Evolutionary conservation across 352 stramenopile species (phyloP).

Genomic region (Phytophthora macrochlamydospora): DNA sequence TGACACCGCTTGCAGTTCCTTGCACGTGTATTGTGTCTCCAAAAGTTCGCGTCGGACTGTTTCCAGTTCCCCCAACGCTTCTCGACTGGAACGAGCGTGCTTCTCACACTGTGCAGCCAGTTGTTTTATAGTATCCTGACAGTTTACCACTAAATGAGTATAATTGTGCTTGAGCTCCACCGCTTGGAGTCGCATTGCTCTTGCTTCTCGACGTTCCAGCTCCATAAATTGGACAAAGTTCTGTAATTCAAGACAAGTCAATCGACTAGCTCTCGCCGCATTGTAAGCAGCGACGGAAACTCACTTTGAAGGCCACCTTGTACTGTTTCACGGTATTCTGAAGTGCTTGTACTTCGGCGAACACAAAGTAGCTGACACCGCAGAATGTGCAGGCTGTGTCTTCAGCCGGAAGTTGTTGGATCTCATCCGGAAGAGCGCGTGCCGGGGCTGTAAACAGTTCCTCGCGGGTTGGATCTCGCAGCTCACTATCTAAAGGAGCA

Average conservation of each 20-base stretch:
- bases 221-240: slow-evolving; percentile 75
- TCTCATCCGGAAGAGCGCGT: slow-evolving; percentile 62
- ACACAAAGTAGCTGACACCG: slow-evolving; percentile 87
- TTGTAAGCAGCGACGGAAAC: slow-evolving; percentile 1
- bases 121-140: slow-evolving; percentile 20
- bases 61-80: slow-evolving; percentile 25
- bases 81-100: slow-evolving; percentile 4
- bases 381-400: slow-evolving; percentile 88
- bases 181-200: slow-evolving; percentile 47
- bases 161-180: slow-evolving; percentile 43
- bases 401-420: slow-evolving; percentile 66
- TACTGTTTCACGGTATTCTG: slow-evolving; percentile 73
- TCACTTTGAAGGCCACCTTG: slow-evolving; percentile 70
- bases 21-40: slow-evolving; percentile 10
- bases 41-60: slow-evolving; percentile 25
- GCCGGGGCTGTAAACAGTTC: slow-evolving; percentile 70
- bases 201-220: slow-evolving; percentile 49
- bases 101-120: slow-evolving; percentile 31
- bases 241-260: slow-evolving; percentile 25
- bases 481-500: slow-evolving; percentile 19
- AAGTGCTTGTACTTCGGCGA: slow-evolving; percentile 82
- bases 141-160: slow-evolving; percentile 23
- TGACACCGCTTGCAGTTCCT: slow-evolving; percentile 30
- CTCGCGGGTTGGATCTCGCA: slow-evolving; percentile 72
- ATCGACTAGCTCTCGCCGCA: background rate